Percentiles rank a stretch among this genome's conserved stretches.
Conservation (phyloP, 192 early-diverging fungal species). For the Backusella luteola region DNA sequence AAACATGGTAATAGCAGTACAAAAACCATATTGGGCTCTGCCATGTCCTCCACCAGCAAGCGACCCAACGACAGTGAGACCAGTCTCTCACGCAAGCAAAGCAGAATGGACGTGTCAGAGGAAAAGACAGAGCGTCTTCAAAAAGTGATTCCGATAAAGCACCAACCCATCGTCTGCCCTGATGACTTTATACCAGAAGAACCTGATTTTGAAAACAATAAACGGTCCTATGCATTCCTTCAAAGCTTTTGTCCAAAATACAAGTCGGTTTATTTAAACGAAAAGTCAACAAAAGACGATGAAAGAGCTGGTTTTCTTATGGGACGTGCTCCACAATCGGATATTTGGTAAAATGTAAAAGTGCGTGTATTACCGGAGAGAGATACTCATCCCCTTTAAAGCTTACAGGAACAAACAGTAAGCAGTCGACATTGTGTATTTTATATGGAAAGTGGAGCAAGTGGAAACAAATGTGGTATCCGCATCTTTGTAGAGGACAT, state of each 20-base stretch:
- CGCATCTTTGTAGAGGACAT: constrained; percentile 15
- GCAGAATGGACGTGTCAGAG: background rate
- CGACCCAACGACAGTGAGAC: background rate
- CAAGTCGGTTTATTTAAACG: background rate
- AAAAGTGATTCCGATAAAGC: background rate
- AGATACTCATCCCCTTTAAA: background rate
- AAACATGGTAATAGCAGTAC: background rate
- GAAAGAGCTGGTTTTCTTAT: constrained; percentile 11
- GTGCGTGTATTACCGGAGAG: background rate
- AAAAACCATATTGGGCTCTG: background rate
- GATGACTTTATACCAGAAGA: background rate
- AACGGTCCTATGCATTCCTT: background rate
- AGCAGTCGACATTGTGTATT: constrained; percentile 14
- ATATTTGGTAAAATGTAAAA: constrained; percentile 1
- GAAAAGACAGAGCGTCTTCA: background rate
- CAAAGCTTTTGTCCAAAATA: constrained; percentile 3
- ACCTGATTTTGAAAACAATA: background rate
- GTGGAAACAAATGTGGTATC: background rate
- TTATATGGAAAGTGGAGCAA: constrained; percentile 18
- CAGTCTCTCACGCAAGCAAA: background rate
- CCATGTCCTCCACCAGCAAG: background rate
- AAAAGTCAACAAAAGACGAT: background rate
- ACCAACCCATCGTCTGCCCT: background rate
- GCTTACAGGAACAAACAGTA: background rate
- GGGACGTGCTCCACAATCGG: constrained; percentile 2